Base-by-base conservation (phyloP, 2,329 filamentous ascomycete genomes). In the Colletotrichum sp. region DNA sequence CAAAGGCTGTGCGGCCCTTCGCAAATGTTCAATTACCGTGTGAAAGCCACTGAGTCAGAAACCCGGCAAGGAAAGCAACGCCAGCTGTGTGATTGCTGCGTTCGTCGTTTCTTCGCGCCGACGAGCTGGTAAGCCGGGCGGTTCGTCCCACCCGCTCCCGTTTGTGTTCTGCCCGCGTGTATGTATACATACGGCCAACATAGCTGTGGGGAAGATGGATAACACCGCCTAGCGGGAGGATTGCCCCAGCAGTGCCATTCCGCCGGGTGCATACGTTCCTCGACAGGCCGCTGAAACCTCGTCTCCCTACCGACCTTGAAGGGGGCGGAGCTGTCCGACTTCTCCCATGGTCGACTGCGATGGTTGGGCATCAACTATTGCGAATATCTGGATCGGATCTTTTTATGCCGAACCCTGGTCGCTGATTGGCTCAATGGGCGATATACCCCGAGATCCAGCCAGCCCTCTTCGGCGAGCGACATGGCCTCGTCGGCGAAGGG, bases 231-330 rank as follows among this genome's bases (percentile, higher is more conserved):
- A 16, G 70, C 55, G 34, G 48, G 62, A 24, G 14, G 24, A 6
- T 8, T 30, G 43, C 69, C 61, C 55, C 36, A 63, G 66, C 21
- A 30, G 67, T 69, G 43, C 38, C 61, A 68, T 65, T 56, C 62
- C 43, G 55, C 55, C 62, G 43, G 55, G 62, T 59, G 63, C 69
- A 55, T 56, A 34, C 12, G 56, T 48, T 26, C 18, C 30, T 56
- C 38, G 58, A 63, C 68, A 70, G 43, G 68, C 68, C 38, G 38
- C 58, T 70, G 68, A 70, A 64, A 70, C 68, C 16, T 70, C 68
- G 59, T 63, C 67, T 52, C n/a, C 34, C 12, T 48, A 52, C 26
- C 18, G 34, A 61, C 12, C 36, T 16, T 10, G 43, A 32, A 28
- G n/a, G 26, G 18, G 14, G 68, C 58, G 68, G 59, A 70, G 36